Base-by-base conservation (phyloP, 768 basidiomycete species). In the Porphyrellus cyaneotinctus region DNA sequence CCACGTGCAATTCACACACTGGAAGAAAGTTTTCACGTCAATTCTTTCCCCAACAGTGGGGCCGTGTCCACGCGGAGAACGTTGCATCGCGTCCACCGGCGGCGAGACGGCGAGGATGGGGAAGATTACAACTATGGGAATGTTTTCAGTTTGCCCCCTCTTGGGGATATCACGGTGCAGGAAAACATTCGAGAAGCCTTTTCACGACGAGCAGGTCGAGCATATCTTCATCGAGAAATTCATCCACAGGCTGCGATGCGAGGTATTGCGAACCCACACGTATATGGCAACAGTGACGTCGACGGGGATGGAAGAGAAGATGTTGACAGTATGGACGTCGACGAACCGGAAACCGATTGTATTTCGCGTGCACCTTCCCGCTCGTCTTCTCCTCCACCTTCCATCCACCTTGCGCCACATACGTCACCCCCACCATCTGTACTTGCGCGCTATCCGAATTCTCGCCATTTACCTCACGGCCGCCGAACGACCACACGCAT, bases 181-280 rank as follows among this genome's bases (percentile, higher is more conserved):
- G 74, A 76, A 61, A 79, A 83, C 54, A 77, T 85, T 33, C 76
- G 80, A 58, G 75, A 78, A 37, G 67, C 83, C 41, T 70, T 85
- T 49, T 74, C 76, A 17, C 72, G 75, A 6, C 80, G 78, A 62
- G 78, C 75, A 44, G 63, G 77, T 13, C 71, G 74, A 30, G 63
- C 74, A 38, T 71, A 73, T 39, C 60, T 60, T 10, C 62, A 63
- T 31, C 59, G 63, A 32, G 20, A 69, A 17, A 23, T 61, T 22
- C 51, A 65, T 50, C 49, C 64, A 56, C 67, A 60, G 51, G 58
- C 57, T 54, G 30, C 46, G 14, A 28, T 17, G 20, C 58, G 65
- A 58, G 47, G 54, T 41, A 44, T 56, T 42, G 47, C 52, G 6
- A 56, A 33, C 17, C 57, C 56, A 18, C 48, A 57, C 38, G 18